phyloP scores from a whole-genome alignment of 768 basidiomycete genomes.

The Cystofilobasidium macerans region DNA sequence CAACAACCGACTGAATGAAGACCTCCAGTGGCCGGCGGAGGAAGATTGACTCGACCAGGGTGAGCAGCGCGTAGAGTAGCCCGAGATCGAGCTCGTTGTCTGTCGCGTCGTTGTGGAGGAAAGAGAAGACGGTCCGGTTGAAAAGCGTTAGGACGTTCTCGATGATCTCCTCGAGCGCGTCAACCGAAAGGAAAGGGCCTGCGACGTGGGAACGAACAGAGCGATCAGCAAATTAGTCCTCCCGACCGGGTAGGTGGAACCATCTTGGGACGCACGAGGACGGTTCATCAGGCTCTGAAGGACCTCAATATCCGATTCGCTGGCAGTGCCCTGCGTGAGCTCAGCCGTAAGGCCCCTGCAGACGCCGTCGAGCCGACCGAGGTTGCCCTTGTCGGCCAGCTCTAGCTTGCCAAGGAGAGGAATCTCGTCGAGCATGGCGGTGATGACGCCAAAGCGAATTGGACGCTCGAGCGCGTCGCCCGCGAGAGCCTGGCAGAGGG shows the following conservation, averaged over 20 bases:
- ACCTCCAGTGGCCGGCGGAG: slow-evolving; percentile 10
- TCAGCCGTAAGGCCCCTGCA: neutral
- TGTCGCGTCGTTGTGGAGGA: neutral
- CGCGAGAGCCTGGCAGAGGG: slow-evolving; percentile 7
- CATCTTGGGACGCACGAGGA: slow-evolving; percentile 9
- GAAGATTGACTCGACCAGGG: slow-evolving; percentile 1
- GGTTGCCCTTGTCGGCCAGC: neutral
- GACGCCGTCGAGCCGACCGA: neutral
- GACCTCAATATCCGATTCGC: slow-evolving; percentile 9
- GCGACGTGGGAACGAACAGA: neutral
- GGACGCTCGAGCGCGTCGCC: neutral
- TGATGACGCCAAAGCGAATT: slow-evolving; percentile 6
- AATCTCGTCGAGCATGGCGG: slow-evolving; percentile 8
- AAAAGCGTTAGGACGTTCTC: slow-evolving; percentile 5
- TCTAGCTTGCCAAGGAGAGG: neutral
- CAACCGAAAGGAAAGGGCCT: slow-evolving; percentile 10
- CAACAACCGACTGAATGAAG: neutral
- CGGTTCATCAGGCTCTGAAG: slow-evolving; percentile 12
- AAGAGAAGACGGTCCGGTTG: slow-evolving; percentile 3
- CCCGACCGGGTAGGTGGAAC: too few relatives aligned
- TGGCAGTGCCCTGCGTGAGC: slow-evolving; percentile 8
- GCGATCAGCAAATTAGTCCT: too few relatives aligned
- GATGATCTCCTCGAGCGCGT: neutral
- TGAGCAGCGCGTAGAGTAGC: neutral
- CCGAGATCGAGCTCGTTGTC: neutral